Percentiles rank a stretch among this genome's conserved stretches.
These are phyloP conservation scores for Hysterium pulicare DNA, from an alignment of 2,329 filamentous ascomycete species.

Conservation along the genomic window DNA sequence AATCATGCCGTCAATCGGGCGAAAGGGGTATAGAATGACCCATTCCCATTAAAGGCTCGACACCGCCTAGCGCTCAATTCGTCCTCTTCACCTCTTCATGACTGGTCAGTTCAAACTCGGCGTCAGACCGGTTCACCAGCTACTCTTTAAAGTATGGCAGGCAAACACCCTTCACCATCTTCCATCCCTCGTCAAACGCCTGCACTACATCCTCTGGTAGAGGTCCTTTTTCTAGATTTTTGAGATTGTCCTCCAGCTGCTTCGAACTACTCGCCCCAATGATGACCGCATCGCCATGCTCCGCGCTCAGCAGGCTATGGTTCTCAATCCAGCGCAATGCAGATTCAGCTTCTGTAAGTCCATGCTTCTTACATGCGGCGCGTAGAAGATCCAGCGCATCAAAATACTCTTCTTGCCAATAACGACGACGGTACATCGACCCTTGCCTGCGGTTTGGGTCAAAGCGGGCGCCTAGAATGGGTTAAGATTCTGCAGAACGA, in stretches of 20 bases:
- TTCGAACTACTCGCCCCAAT: slow-evolving; percentile 55
- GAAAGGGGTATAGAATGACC: too few relatives aligned
- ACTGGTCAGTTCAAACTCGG: too few relatives aligned
- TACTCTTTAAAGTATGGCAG: too few relatives aligned
- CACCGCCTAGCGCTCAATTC: too few relatives aligned
- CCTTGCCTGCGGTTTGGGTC: too few relatives aligned
- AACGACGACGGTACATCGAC: slow-evolving; percentile 40
- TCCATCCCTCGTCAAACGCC: slow-evolving; percentile 73
- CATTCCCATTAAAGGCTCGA: too few relatives aligned
- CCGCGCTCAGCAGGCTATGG: slow-evolving; percentile 2
- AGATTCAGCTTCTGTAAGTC: slow-evolving; percentile 22
- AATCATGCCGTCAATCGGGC: too few relatives aligned
- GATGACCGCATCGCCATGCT: slow-evolving; percentile 45
- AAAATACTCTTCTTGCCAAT: slow-evolving; percentile 66
- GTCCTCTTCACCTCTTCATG: too few relatives aligned
- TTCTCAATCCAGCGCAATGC: slow-evolving; percentile 10
- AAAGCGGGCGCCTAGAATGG: too few relatives aligned
- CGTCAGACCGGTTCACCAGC: too few relatives aligned
- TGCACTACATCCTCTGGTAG: slow-evolving; percentile 71
- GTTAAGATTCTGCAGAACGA: too few relatives aligned
- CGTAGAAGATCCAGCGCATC: slow-evolving; percentile 66
- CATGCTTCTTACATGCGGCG: slow-evolving; percentile 62
- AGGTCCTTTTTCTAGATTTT: slow-evolving; percentile 61
- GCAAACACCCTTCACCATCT: slow-evolving; percentile 13
- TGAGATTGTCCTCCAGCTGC: slow-evolving; percentile 56